Evolutionary conservation across 2,329 filamentous ascomycete genomes (phyloP), one percentile per base, ranked within the genome.

Genomic region (Diaporthe ilicicola): DNA sequence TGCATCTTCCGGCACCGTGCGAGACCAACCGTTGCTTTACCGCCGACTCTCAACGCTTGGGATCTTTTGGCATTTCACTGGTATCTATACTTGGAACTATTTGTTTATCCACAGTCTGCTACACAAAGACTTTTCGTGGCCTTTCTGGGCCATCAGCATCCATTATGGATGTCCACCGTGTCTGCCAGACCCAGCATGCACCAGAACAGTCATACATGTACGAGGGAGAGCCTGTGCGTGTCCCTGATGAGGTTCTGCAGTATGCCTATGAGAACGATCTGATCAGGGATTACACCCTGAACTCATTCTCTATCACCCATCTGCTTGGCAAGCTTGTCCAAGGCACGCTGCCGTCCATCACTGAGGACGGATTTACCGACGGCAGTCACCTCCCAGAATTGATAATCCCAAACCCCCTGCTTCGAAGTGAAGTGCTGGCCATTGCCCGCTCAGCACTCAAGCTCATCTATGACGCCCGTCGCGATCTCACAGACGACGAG

Each of bases 201-300:
- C 10, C 29, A 9, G 50, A 27, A 4, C n/a, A 48, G 13, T 3
- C 29, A 15, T 34, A 29, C n/a, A 5, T 17, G 12, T 27, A 66
- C 17, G 17, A n/a, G 13, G 32, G 7, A 5, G 39, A 55, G 12
- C 50, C 27, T n/a, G 2, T 10, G 1, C 29, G 1, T 4, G 39
- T 55, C 17, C 51, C 53, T 22, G 34, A 51, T 7, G 51, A 71
- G n/a, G 64, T 27, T 8, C 48, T 71, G 29, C 13, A 54, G 19
- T 73, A 73, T 50, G 71, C 71, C 64, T 73, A 69, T 64, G 56
- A 69, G 51, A 46, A 73, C 9, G 34, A 70, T 29, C 32, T 73
- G 22, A 67, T 51, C 5, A 32, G 7, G 34, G 71, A 73, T 27
- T 37, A 73, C 51, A 59, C 34, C n/a, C 50, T 71, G n/a, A 56